Base-by-base conservation (phyloP, 371 early-diverging fungal genomes). In the Mortierella polycephala region DNA sequence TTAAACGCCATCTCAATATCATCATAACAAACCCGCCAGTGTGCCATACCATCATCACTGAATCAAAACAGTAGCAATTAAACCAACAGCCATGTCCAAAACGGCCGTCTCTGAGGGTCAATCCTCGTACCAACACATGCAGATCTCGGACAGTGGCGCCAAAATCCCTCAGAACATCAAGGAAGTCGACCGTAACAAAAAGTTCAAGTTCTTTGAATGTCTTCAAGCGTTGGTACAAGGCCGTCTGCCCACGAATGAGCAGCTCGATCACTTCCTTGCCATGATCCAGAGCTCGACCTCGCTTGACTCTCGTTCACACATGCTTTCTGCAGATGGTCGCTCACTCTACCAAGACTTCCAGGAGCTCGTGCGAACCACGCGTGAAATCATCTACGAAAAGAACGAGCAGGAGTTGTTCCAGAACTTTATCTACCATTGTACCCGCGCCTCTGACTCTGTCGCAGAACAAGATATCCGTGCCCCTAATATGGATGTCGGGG, bases 361-460 rank as follows among this genome's bases (percentile, higher is more conserved):
- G 23, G 64, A 83, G 41, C 66, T 90, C 12, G 49, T 88, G 16
- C 62, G 68, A 5, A 85, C 86, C 3, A 52, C 84, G 30, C 75
- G 84, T 42, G 84, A 67, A 5, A 73, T 87, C 40, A 56, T 91
- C 39, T 56, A 69, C 3, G 83, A 71, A 23, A 90, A 89, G 77
- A 91, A 91, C 61, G 72, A 69, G 51, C 86, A 90, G 45, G 89
- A 90, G 57, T 67, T 87, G 18, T 85, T 90, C 56, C 91, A 91
- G 60, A 82, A 85, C 41, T 85, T 89, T 57, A 77, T 88, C 53
- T 87, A 87, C 70, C 90, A 91, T 50, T 79, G 79, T 47, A 57
- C 57, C 21, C 58, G 44, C 42, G 79, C 69, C 16, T 14, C 69
- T 1, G 67, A 68, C 20, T 42, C 69, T 4, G 63, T 59, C 39